A percentile compares a stretch with the other conserved stretches of the same genome.
phyloP scores from a whole-genome alignment of 345 rosid genomes.

The Gossypium australe region DNA sequence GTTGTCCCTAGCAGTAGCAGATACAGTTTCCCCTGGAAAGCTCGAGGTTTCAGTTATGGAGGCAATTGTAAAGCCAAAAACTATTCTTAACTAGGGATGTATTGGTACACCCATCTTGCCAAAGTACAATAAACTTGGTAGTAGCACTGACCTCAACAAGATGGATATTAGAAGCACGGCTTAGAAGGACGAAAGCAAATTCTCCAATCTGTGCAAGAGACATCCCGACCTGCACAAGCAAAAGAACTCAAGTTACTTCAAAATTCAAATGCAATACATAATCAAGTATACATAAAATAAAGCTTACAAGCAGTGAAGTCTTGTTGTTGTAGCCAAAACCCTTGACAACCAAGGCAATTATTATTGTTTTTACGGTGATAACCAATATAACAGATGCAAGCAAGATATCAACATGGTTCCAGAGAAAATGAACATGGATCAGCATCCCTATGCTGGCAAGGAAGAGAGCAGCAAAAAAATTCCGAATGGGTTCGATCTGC shows the following conservation, averaged over 20 bases:
- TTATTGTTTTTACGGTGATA: constrained; percentile 49
- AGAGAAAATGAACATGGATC: constrained; percentile 65
- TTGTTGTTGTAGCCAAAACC: constrained; percentile 74
- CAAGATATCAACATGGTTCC: constrained; percentile 74
- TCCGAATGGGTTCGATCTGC: constrained; percentile 73
- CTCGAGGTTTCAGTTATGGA: background rate
- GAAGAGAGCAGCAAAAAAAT: constrained; percentile 73
- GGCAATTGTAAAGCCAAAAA: background rate
- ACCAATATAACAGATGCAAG: constrained; percentile 65
- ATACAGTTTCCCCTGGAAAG: constrained; percentile 66
- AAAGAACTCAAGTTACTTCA: background rate
- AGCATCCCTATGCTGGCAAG: constrained; percentile 79
- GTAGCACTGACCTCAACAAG: constrained; percentile 71
- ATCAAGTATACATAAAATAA: constrained; percentile 8
- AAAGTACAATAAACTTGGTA: background rate
- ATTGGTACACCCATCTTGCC: background rate
- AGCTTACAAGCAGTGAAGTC: constrained; percentile 59
- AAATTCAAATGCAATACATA: background rate
- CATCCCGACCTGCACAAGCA: constrained; percentile 56
- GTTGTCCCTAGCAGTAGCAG: constrained; percentile 94
- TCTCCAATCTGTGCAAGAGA: constrained; percentile 98
- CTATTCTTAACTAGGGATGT: too few species aligned
- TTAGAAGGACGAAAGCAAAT: constrained; percentile 91
- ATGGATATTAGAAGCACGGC: constrained; percentile 95
- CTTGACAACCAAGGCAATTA: constrained; percentile 51